Conservation (phyloP, 2,329 filamentous ascomycete species). For the Fusarium sp. region DNA sequence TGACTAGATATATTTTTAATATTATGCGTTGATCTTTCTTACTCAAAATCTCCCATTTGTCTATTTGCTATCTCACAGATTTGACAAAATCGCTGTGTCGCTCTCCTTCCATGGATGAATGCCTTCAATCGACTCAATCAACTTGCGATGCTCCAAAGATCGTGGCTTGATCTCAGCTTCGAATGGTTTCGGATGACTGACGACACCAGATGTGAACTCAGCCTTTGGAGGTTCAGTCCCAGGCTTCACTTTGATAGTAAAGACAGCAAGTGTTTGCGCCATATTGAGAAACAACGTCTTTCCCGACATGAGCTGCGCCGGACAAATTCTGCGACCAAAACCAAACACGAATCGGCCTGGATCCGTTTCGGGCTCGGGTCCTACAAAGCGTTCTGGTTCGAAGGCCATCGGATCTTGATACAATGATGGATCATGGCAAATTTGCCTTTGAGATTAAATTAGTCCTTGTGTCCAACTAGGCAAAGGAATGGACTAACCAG, state of each 20-base stretch:
- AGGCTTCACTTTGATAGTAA: constrained; percentile 47
- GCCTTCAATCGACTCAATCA: constrained; percentile 17
- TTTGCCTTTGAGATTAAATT: constrained; percentile 11
- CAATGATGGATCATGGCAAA: constrained; percentile 21
- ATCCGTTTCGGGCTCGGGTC: constrained; percentile 35
- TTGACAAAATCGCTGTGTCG: neutral
- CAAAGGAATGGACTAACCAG: constrained; percentile 8
- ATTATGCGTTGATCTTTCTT: neutral
- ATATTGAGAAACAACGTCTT: constrained; percentile 47
- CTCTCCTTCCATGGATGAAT: constrained; percentile 30
- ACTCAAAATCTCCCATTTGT: neutral
- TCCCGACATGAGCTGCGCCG: constrained; percentile 45
- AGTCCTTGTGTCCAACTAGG: neutral
- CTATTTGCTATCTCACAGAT: neutral
- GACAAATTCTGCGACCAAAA: constrained; percentile 50
- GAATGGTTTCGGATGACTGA: constrained; percentile 29
- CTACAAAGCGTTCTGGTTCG: constrained; percentile 24
- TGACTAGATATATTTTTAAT: constrained; percentile 23
- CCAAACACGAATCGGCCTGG: constrained; percentile 46
- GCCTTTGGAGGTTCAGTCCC: neutral
- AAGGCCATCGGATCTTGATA: constrained; percentile 25
- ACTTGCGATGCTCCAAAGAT: constrained; percentile 6
- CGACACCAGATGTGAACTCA: constrained; percentile 22
- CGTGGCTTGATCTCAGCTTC: constrained; percentile 13
- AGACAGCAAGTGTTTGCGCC: constrained; percentile 58